These are phyloP conservation scores for Phytophthora cryptogea DNA, from an alignment of 352 stramenopile genomes.

Conservation along the genomic window DNA sequence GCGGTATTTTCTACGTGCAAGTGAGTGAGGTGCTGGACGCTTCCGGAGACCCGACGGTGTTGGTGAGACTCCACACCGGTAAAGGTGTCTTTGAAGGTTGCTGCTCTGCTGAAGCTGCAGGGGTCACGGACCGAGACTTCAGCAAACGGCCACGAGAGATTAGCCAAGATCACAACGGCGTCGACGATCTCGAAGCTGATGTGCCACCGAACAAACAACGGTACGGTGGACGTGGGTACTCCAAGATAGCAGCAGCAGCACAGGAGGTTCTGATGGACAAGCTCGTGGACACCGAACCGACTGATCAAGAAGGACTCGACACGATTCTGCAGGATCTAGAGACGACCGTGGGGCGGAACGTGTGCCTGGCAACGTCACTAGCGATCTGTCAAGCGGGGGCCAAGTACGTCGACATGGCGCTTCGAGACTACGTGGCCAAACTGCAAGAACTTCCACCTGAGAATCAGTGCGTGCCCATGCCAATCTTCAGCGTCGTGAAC, in stretches of 20 bases:
- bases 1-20: slow-evolving; percentile 70
- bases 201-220: slow-evolving; percentile 44
- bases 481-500: slow-evolving; percentile 76
- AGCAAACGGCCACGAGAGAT: slow-evolving; percentile 2
- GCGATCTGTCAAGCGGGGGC: slow-evolving; percentile 67
- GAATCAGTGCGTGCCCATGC: slow-evolving; percentile 65
- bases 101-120: slow-evolving; percentile 42
- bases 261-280: slow-evolving; percentile 46
- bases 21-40: slow-evolving; percentile 59
- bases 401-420: slow-evolving; percentile 54
- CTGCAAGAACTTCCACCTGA: slow-evolving; percentile 51
- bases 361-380: slow-evolving; percentile 64
- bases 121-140: slow-evolving; percentile 38
- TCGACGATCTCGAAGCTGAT: neutral
- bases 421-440: slow-evolving; percentile 59
- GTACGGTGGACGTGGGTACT: slow-evolving; percentile 45
- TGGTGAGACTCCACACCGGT: slow-evolving; percentile 68
- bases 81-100: slow-evolving; percentile 68
- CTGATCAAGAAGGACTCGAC: slow-evolving; percentile 53
- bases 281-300: slow-evolving; percentile 48
- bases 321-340: slow-evolving; percentile 42
- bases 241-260: slow-evolving; percentile 35
- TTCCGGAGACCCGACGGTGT: slow-evolving; percentile 40
- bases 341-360: slow-evolving; percentile 51
- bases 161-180: slow-evolving; percentile 1